Evolutionary conservation across 169 alveolate genomes (phyloP).

Genomic region (Plasmodium yoelii): DNA sequence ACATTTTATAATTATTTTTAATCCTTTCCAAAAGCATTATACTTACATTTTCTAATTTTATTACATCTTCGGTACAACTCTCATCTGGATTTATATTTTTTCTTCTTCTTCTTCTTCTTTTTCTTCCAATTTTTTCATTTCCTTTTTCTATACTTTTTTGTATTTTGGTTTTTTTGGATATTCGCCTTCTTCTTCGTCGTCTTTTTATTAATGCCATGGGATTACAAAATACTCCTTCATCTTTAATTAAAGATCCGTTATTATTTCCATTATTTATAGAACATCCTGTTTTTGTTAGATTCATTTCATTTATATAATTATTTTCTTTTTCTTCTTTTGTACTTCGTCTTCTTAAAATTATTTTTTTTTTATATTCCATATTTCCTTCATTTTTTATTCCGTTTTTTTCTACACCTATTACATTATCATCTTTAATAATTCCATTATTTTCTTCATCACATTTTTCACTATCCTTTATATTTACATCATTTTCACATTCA

Average conservation of each 20-base stretch:
- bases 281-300: neutral
- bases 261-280: slow-evolving; percentile 25
- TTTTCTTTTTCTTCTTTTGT: neutral
- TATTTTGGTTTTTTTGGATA: neutral
- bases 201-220: neutral
- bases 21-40: slow-evolving; percentile 62
- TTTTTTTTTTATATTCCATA: slow-evolving; percentile 10
- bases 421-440: neutral
- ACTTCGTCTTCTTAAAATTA: slow-evolving; percentile 2
- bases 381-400: neutral
- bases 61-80: slow-evolving; percentile 15
- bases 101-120: neutral
- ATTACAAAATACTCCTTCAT: slow-evolving; percentile 3
- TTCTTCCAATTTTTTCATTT: neutral
- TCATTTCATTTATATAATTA: neutral
- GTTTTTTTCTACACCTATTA: neutral
- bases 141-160: neutral
- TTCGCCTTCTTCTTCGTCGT: neutral
- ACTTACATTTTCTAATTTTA: slow-evolving; percentile 34
- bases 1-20: slow-evolving; percentile 50
- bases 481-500: neutral
- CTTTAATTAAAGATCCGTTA: slow-evolving; percentile 25
- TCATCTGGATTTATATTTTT: neutral
- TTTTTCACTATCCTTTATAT: neutral
- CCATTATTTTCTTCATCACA: neutral